Evolutionary conservation across 1,284 basidiomycete species (phyloP).

Genomic region (Puccinia triticina): DNA sequence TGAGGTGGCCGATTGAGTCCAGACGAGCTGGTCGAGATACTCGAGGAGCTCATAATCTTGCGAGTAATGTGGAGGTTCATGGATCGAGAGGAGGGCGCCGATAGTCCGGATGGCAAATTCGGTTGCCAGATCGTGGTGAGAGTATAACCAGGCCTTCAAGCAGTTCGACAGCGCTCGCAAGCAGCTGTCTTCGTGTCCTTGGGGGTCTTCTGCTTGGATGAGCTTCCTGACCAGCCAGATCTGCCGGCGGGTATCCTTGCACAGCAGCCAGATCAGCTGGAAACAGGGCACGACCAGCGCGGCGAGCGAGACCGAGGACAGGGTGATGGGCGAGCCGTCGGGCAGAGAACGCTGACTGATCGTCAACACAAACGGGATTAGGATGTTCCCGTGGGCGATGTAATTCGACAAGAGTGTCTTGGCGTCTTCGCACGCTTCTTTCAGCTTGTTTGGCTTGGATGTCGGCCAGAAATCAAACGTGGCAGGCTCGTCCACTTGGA

Average conservation of each 20-base stretch:
- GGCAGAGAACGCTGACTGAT: conserved; percentile 24
- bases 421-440: conserved; percentile 43
- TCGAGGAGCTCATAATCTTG: conserved; percentile 35
- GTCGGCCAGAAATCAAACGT: conserved; percentile 38
- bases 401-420: conserved; percentile 23
- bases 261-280: conserved; percentile 50
- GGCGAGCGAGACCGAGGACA: conserved; percentile 21
- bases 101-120: conserved; percentile 42
- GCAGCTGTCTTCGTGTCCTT: conserved; percentile 28
- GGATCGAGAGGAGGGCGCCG: conserved; percentile 43
- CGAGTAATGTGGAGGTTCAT: conserved; percentile 43
- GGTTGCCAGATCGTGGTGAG: conserved; percentile 41
- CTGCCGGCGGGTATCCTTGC: conserved; percentile 44
- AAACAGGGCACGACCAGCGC: conserved; percentile 42
- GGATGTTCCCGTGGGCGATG: conserved; percentile 6
- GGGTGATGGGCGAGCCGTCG: neutral
- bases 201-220: conserved; percentile 41
- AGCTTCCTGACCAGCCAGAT: conserved; percentile 41
- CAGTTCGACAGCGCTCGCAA: conserved; percentile 34
- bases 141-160: conserved; percentile 40
- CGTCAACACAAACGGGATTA: conserved; percentile 24
- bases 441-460: conserved; percentile 39
- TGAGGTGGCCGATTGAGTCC: conserved; percentile 13
- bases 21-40: conserved; percentile 43
- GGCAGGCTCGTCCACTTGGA: conserved; percentile 12